Base-by-base conservation (phyloP, 1,139 yeast genomes). In the Zygosaccharomyces sapae region DNA sequence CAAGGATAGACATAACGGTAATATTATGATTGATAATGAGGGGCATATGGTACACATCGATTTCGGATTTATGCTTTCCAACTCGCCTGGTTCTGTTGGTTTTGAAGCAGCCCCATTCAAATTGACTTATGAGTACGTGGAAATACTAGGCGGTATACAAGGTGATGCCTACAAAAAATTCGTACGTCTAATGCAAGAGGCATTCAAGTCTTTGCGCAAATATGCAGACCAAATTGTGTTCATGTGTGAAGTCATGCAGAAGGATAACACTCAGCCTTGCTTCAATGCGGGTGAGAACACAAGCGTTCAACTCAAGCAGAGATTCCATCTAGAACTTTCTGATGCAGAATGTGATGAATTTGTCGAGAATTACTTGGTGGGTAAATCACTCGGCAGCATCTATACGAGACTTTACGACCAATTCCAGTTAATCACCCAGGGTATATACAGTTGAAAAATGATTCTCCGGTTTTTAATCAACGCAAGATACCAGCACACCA, bases 101-200 rank as follows among this genome's bases (percentile, higher is more conserved):
- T 89, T 92, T 66, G 98, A 92, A 62, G 95, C 96, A 1, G 96
- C 97, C 0, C 97, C 98, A 1, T 92, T 92, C 73, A 92, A 92
- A 62, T 71, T 92, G 13, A 88, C 97, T 0, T 74, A 75, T 50
- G 98, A 92, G 61, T 92, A 92, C 59, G 79, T 89, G 19, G 97
- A 90, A 36, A 66, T 92, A 3, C 67, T 92, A 58, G 98, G 95
- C 4, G 97, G 97, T 0, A 49, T 73, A 0, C 83, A 80, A 1
- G 77, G 87, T 13, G 75, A 72, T 16, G 70, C 75, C 43, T 92
- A 78, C 66, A 63, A 68, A 38, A 72, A 73, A 42, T 92, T 86
- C 68, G 77, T 77, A 37, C 64, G 70, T 5, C 61, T 86, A 19
- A 77, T 88, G 59, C 86, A 85, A 56, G 75, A 77, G 9, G 84